A percentile compares a stretch with the other conserved stretches of the same genome.
These are phyloP conservation scores for Exophiala lecanii-corni DNA, from an alignment of 2,329 filamentous ascomycete genomes.

Conservation along the genomic window DNA sequence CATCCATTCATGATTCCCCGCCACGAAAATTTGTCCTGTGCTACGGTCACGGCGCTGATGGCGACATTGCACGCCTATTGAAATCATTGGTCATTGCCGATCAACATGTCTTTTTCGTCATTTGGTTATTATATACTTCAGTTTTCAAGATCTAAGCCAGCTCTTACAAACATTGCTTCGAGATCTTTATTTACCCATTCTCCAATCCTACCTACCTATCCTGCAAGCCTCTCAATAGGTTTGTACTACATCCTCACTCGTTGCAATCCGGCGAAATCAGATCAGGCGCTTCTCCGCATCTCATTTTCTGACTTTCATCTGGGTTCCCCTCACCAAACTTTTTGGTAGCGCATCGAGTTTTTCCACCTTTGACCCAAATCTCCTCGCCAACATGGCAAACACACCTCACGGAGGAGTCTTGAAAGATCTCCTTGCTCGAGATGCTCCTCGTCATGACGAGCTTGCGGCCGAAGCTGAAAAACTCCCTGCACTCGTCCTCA, in stretches of 20 bases:
- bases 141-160: neutral
- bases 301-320: neutral
- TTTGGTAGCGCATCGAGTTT: neutral
- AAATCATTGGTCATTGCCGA: neutral
- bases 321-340: neutral
- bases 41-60: constrained; percentile 2
- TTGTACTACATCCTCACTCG: no score
- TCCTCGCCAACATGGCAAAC: constrained; percentile 42
- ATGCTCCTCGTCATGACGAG: constrained; percentile 75
- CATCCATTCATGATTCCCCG: neutral
- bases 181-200: no score
- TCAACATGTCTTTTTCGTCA: neutral
- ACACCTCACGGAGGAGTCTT: constrained; percentile 83
- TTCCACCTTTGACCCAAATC: neutral
- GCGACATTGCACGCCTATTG: neutral
- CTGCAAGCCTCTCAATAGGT: neutral
- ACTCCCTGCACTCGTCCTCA: constrained; percentile 77
- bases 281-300: neutral
- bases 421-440: constrained; percentile 94
- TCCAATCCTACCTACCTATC: neutral
- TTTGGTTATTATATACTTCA: no score
- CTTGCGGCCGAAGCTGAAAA: constrained; percentile 79
- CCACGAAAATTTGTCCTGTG: constrained; percentile 7
- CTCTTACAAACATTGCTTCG: no score
- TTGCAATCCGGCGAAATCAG: no score